phyloP scores from a whole-genome alignment of 2,329 filamentous ascomycete genomes.

The Sporothrix dimorphospora region DNA sequence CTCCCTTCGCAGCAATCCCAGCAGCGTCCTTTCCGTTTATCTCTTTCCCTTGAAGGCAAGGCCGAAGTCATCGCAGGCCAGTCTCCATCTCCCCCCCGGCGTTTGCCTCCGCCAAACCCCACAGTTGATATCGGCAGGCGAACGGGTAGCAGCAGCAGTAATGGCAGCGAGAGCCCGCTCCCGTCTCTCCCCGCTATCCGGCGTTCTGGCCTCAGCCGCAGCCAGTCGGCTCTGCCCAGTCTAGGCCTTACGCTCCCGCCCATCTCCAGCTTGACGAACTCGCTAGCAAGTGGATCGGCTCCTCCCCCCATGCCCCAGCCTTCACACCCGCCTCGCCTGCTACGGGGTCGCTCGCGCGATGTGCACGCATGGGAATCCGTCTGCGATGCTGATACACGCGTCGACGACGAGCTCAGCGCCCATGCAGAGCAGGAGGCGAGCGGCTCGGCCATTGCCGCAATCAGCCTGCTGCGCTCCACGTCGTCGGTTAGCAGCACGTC shows the following conservation, averaged over 20 bases:
- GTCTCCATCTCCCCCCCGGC: slow-evolving; percentile 69
- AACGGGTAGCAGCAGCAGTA: slow-evolving; percentile 19
- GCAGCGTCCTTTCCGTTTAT: slow-evolving; percentile 66
- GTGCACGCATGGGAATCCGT: slow-evolving; percentile 90
- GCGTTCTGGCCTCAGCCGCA: slow-evolving; percentile 64
- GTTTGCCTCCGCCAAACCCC: slow-evolving; percentile 50
- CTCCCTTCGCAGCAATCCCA: slow-evolving; percentile 8
- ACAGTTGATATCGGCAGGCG: neutral
- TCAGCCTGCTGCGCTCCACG: slow-evolving; percentile 76
- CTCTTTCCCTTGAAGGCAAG: slow-evolving; percentile 84
- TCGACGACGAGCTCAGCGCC: slow-evolving; percentile 72
- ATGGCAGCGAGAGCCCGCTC: slow-evolving; percentile 45
- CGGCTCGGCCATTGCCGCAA: slow-evolving; percentile 79
- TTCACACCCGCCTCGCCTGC: slow-evolving; percentile 51
- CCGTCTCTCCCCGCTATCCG: slow-evolving; percentile 52
- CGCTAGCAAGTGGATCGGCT: slow-evolving; percentile 35
- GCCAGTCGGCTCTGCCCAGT: slow-evolving; percentile 67
- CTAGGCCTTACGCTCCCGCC: slow-evolving; percentile 61
- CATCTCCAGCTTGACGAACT: slow-evolving; percentile 56
- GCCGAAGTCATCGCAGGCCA: slow-evolving; percentile 78
- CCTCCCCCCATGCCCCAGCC: slow-evolving; percentile 29
- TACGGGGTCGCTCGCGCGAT: slow-evolving; percentile 78
- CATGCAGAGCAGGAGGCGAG: slow-evolving; percentile 79
- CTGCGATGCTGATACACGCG: slow-evolving; percentile 75
- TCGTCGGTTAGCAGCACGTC: slow-evolving; percentile 50